Evolutionary conservation across 768 basidiomycete genomes (phyloP), one percentile per base, ranked within the genome.

Genomic region (Hericium alpestre): DNA sequence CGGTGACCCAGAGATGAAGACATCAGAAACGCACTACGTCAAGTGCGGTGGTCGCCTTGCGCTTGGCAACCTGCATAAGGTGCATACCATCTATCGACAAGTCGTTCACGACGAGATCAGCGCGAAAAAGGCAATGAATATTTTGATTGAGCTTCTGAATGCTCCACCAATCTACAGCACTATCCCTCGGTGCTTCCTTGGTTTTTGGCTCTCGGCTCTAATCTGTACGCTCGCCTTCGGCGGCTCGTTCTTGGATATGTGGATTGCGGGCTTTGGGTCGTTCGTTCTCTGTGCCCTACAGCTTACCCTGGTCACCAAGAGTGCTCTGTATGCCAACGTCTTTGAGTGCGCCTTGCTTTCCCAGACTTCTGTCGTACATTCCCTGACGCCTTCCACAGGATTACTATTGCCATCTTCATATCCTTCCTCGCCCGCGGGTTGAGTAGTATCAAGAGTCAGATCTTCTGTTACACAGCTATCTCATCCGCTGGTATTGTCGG

Each of bases 71-170:
- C 78, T 96, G 20, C 88, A 93, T 64, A 80, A 83, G 48, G 86
- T 93, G 1, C 92, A 95, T 67, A 68, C 83, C 41, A 76, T 93
- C 59, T 96, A 95, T 70, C 84, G 90, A 56, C 71, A 77, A 16
- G 93, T 96, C 56, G 81, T 95, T 5, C 93, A 94, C 67, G 93
- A 94, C 66, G 86, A 90, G 71, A 83, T 91, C 61, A 87, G 86
- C 56, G 93, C 90, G 11, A 84, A 83, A 58, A 76, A 79, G 54
- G 93, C 87, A 1, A 76, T 78, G 8, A 75, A 76, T 20, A 75
- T 79, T 39, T 75, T 93, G 27, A 79, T 83, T 18, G 71, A 71
- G 1, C 71, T 93, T n/a, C 70, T 93, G 54, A 72, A 76, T 16
- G 76, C 81, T 11, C 74, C 81, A 12, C 81, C 87, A 3, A 72